A percentile compares a stretch with the other conserved stretches of the same genome.
Evolutionary conservation across 2,329 filamentous ascomycete species (phyloP).

Genomic region (Fusarium praegraminearum): DNA sequence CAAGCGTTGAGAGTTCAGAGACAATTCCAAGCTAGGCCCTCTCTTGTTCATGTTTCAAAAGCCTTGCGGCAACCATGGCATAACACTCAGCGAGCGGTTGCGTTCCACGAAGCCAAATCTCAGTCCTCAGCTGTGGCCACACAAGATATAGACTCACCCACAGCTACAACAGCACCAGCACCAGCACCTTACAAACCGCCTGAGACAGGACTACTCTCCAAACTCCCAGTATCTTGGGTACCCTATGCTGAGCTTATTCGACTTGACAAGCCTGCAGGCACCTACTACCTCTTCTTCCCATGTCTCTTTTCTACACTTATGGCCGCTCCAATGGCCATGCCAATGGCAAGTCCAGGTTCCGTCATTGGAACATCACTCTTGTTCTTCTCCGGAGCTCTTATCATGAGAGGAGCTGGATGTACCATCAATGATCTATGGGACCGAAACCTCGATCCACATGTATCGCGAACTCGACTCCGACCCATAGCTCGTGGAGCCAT

Average conservation of each 20-base stretch:
- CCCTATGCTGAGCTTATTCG: constrained; percentile 87
- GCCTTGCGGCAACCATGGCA: constrained; percentile 22
- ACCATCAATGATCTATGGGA: constrained; percentile 94
- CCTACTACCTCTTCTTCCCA: constrained; percentile 87
- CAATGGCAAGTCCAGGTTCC: constrained; percentile 69
- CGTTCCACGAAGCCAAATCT: constrained; percentile 45
- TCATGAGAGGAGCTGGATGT: constrained; percentile 91
- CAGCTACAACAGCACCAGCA: constrained; percentile 18
- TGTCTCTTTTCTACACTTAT: constrained; percentile 87
- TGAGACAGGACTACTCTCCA: constrained; percentile 75
- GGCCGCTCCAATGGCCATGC: constrained; percentile 76
- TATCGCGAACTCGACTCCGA: constrained; percentile 79
- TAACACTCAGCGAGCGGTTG: constrained; percentile 30
- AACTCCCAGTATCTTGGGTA: constrained; percentile 75
- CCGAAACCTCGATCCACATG: constrained; percentile 84
- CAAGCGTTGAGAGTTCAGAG: constrained; percentile 21
- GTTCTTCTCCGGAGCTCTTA: constrained; percentile 80
- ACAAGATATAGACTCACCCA: constrained; percentile 27
- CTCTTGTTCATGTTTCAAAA: constrained; percentile 14
- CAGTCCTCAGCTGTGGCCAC: constrained; percentile 30
- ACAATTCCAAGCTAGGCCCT: constrained; percentile 16
- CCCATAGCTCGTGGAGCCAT: constrained; percentile 85
- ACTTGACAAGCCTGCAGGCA: constrained; percentile 83
- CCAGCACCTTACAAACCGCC: constrained; percentile 72
- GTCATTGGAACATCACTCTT: constrained; percentile 74